Evolutionary conservation across 2,329 filamentous ascomycete genomes (phyloP).

Genomic region (Colletotrichum sp.): DNA sequence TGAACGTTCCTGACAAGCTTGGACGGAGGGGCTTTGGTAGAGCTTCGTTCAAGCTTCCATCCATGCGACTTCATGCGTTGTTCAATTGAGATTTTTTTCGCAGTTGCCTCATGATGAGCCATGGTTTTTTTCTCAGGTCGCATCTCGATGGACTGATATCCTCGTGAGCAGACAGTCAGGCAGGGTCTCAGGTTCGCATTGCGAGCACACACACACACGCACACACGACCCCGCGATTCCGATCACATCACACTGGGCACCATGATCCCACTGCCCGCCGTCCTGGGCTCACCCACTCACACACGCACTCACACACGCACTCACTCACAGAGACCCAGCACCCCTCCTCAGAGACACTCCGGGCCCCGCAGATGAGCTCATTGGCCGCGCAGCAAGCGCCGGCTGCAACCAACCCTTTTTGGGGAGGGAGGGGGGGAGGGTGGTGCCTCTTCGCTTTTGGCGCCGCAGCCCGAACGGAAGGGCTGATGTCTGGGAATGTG

Average conservation of each 20-base stretch:
- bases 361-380: neutral
- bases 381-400: constrained; percentile 12
- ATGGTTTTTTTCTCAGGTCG: neutral
- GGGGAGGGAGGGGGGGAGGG: neutral
- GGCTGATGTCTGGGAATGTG: neutral
- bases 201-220: neutral
- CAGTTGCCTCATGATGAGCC: neutral
- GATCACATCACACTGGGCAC: constrained; percentile 6
- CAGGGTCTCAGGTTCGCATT: neutral
- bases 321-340: neutral
- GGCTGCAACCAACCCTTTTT: neutral
- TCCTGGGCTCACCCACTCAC: constrained; percentile 5
- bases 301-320: neutral
- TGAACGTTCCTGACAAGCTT: constrained; percentile 14
- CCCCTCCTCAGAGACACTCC: neutral
- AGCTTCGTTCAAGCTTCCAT: constrained; percentile 1
- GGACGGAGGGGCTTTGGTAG: neutral
- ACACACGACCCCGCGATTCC: constrained; percentile 15
- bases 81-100: neutral
- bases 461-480: neutral
- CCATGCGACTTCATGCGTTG: neutral
- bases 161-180: neutral
- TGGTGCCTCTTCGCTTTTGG: neutral
- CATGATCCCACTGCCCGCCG: constrained; percentile 3
- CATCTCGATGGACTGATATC: neutral